These are phyloP conservation scores for Nakazawaea anatomiae DNA, from an alignment of 805 yeast genomes.

Conservation along the genomic window DNA sequence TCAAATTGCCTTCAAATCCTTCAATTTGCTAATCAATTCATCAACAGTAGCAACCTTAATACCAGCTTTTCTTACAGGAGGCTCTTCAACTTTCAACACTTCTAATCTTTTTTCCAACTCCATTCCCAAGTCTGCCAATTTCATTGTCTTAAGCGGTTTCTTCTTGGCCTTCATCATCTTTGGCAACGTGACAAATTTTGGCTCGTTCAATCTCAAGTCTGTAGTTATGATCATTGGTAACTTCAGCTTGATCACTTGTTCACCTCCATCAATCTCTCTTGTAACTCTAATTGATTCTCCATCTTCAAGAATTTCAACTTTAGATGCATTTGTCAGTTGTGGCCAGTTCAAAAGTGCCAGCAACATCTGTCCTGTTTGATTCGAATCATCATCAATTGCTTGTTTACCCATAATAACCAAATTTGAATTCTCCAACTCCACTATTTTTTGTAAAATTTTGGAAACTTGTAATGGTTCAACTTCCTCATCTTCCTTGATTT, in stretches of 20 bases:
- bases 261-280: slow-evolving; percentile 95
- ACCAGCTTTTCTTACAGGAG: slow-evolving; percentile 78
- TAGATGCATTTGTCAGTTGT: slow-evolving; percentile 92
- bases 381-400: slow-evolving; percentile 92
- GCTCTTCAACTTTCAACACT: slow-evolving; percentile 73
- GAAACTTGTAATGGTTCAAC: slow-evolving; percentile 90
- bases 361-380: slow-evolving; percentile 94
- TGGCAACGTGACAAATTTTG: slow-evolving; percentile 93
- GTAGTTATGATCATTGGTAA: slow-evolving; percentile 87
- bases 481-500: slow-evolving; percentile 53
- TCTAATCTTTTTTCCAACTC: slow-evolving; percentile 61
- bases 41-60: slow-evolving; percentile 75
- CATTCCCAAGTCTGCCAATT: slow-evolving; percentile 62
- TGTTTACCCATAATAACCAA: slow-evolving; percentile 91
- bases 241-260: slow-evolving; percentile 69
- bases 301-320: slow-evolving; percentile 58
- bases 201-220: slow-evolving; percentile 89
- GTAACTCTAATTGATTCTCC: slow-evolving; percentile 58
- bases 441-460: slow-evolving; percentile 70
- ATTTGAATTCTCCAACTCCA: slow-evolving; percentile 65
- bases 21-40: slow-evolving; percentile 72
- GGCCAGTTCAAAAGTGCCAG: slow-evolving; percentile 95
- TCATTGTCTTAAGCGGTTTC: slow-evolving; percentile 74
- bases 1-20: slow-evolving; percentile 67
- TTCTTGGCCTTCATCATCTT: slow-evolving; percentile 98